phyloP scores from a whole-genome alignment of 192 early-diverging fungal species.

The Lunasporangiospora selenospora region DNA sequence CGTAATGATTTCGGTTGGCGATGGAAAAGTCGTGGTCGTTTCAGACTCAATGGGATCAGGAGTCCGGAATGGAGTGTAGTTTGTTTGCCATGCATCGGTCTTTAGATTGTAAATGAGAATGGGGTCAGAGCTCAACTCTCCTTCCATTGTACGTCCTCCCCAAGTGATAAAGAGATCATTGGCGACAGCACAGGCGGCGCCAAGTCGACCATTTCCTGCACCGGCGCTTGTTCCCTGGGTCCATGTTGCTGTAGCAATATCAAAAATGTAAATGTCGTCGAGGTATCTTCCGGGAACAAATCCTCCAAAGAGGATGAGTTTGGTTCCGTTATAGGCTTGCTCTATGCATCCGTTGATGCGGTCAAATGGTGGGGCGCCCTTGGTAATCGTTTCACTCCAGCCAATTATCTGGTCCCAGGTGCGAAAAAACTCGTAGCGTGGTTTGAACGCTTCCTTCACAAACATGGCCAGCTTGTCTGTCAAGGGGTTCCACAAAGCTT shows the following conservation, averaged over 20 bases:
- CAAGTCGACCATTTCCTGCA: not conserved
- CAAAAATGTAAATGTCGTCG: constrained; percentile 7
- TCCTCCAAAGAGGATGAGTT: constrained; percentile 8
- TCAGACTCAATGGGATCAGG: too few relatives aligned
- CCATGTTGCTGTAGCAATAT: not conserved
- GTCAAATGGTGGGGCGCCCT: not conserved
- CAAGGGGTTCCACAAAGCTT: not conserved
- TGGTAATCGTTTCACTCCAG: too few relatives aligned
- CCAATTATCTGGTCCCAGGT: too few relatives aligned
- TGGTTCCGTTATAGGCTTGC: not conserved
- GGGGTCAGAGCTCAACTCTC: too few relatives aligned
- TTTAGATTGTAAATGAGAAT: not conserved
- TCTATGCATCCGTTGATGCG: not conserved
- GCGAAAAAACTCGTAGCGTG: not conserved
- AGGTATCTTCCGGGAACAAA: not conserved
- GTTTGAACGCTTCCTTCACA: too few relatives aligned
- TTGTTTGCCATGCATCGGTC: not conserved
- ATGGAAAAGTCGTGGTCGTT: too few relatives aligned
- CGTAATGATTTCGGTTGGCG: too few relatives aligned
- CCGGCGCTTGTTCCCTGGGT: not conserved
- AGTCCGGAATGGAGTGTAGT: not conserved
- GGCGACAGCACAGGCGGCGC: not conserved
- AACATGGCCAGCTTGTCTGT: too few relatives aligned
- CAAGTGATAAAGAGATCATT: constrained; percentile 6
- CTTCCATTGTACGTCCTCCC: not conserved